Base-by-base conservation (phyloP, 2,329 filamentous ascomycete species). In the Verticillium zaregamsianum region DNA sequence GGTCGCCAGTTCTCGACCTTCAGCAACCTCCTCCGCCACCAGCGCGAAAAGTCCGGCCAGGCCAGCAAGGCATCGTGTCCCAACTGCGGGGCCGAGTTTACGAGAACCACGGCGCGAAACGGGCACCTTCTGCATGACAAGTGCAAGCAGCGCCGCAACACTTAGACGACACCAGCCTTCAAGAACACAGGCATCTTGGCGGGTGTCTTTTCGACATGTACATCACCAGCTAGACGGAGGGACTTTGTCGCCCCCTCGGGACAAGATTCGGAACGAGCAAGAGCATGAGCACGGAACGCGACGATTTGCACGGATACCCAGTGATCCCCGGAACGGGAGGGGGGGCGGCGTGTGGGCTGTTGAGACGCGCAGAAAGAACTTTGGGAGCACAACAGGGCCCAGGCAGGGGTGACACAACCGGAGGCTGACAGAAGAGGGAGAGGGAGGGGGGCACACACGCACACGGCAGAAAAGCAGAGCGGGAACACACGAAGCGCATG, bases 1-100 rank as follows among this genome's bases (percentile, higher is more conserved):
- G 94, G 94, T 23, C 88, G 93, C 33, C 91, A 96, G 71, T 98
- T 98, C 72, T 96, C 92, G 20, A 97, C 94, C 3, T 97, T 97
- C 73, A 97, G 93, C 84, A 97, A 97, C 73, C 84, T 97, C 3
- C 81, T 97, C 40, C 85, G 94, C 65, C 94, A 98, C 74, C 93
- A 97, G 76, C 86, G 94, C 54, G 94, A 98, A 76, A 97, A 97
- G 75, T 96, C 92, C 0, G 94, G 94, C 31, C 93, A 93, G 59
- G 92, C 93, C 12, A 83, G 90, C 33, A 97, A 97, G 78, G 92
- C 92, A 3, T 88, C 89, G 58, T 98, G 94, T 72, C 93, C 92
- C 20, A 90, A 93, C 72, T 98, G 94, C 71, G 92, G 93, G 40
- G 93, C 93, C 12, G 93, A 96, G 70, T 98, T 98, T 70, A 97